Conservation (phyloP, 352 stramenopile genomes). For the Phytophthora ramorum region DNA sequence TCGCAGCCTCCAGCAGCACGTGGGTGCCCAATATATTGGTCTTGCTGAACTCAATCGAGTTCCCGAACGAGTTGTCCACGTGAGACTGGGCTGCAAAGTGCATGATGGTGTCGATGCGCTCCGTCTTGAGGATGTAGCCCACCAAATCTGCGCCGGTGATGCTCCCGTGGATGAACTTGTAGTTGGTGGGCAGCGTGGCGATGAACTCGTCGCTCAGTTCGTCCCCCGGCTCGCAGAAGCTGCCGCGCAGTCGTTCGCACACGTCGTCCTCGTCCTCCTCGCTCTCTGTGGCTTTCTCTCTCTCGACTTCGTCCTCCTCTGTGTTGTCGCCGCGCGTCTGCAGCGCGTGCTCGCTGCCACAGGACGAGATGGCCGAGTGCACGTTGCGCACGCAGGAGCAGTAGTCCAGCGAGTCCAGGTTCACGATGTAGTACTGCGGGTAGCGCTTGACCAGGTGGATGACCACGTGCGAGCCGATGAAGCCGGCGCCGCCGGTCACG, state of each 20-base stretch:
- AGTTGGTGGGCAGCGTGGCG: constrained; percentile 56
- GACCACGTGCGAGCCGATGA: constrained; percentile 97
- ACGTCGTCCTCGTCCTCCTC: constrained; percentile 49
- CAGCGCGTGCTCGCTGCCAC: constrained; percentile 1
- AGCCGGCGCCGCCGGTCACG: constrained; percentile 96
- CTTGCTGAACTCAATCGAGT: constrained; percentile 98
- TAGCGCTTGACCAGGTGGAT: constrained; percentile 97
- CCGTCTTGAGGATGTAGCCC: constrained; percentile 93
- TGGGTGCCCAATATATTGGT: constrained; percentile 99
- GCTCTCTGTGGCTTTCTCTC: constrained; percentile 19
- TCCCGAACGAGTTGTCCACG: constrained; percentile 99
- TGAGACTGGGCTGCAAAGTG: constrained; percentile 99
- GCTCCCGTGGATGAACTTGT: constrained; percentile 98
- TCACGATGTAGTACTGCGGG: constrained; percentile 97
- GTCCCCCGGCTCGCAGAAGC: constrained; percentile 63
- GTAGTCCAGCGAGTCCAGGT: constrained; percentile 94
- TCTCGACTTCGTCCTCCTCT: constrained; percentile 34
- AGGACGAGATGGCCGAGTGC: constrained; percentile 57
- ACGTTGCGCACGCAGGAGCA: constrained; percentile 78
- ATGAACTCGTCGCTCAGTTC: constrained; percentile 31
- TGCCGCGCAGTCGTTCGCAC: constrained; percentile 53
- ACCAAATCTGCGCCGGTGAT: constrained; percentile 96
- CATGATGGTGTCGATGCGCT: constrained; percentile 98
- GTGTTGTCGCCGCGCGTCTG: constrained; percentile 5
- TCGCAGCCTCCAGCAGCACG: constrained; percentile 96